Percentiles rank a stretch among this genome's conserved stretches.
These are phyloP conservation scores for Penicillium diatomitis DNA, from an alignment of 495 filamentous ascomycete species.

Conservation along the genomic window DNA sequence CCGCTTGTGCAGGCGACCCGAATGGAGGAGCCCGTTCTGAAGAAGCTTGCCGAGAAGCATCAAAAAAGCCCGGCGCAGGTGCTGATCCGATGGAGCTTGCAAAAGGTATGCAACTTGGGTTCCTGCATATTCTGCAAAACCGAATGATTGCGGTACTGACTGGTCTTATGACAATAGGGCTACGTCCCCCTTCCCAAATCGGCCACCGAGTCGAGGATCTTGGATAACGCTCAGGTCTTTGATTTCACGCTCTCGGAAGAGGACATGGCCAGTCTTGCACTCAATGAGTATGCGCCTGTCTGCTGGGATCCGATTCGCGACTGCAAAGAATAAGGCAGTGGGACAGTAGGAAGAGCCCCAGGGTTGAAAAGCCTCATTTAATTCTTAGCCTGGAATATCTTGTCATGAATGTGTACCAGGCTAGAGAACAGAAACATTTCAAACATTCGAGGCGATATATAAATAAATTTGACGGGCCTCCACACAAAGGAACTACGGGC, in stretches of 20 bases:
- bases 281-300: constrained; percentile 49
- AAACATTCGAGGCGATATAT: too few species aligned
- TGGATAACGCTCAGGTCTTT: constrained; percentile 69
- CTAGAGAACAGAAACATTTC: too few species aligned
- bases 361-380: too few species aligned
- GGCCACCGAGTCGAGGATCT: constrained; percentile 48
- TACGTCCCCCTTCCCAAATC: constrained; percentile 58
- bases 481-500: too few species aligned
- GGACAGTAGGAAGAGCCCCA: not conserved
- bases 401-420: too few species aligned
- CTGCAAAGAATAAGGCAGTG: constrained; percentile 13
- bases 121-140: not conserved
- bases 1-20: constrained; percentile 63
- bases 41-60: constrained; percentile 56
- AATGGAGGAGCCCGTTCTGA: constrained; percentile 54
- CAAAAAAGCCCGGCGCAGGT: constrained; percentile 70
- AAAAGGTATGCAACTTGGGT: constrained; percentile 44
- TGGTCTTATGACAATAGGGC: constrained; percentile 31
- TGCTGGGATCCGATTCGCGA: constrained; percentile 65
- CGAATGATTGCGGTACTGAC: too few species aligned
- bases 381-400: too few species aligned
- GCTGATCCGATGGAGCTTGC: constrained; percentile 77
- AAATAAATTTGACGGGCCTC: too few species aligned
- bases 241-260: constrained; percentile 64
- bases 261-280: constrained; percentile 49